Base-by-base conservation (phyloP, 2,329 filamentous ascomycete genomes). In the Fusarium sambucinum region DNA sequence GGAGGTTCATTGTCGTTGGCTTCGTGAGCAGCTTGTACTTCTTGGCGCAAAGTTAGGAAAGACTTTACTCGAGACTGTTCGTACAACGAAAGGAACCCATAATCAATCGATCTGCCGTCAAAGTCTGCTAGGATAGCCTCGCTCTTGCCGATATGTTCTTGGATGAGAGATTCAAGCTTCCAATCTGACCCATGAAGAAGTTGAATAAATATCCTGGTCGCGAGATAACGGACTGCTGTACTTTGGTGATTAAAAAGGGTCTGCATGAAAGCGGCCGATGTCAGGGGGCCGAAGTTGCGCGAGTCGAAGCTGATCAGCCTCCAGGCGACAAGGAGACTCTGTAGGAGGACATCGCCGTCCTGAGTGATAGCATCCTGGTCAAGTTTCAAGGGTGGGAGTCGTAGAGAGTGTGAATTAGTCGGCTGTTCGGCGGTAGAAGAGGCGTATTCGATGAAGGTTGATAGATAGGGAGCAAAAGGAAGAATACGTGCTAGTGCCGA, bases 381-480 rank as follows among this genome's bases (percentile, higher is more conserved):
- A 44, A 79, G 69, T 41, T 52, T 65, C 14, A 75, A 69, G 25
- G 78, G 72, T n/a, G 69, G 66, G 8, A 81, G 73, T 32, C 74
- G 73, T 46, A 80, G 57, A 25, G 71, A 70, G 33, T 64, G 68
- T 50, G 68, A 72, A 48, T 56, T 66, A 38, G 60, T 63, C 38
- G 66, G 63, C 42, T 65, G 51, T 50, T 61, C 52, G 41, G 51
- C 35, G 19, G 47, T 63, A 37, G 45, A 64, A 47, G 65, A 66
- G 37, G 62, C 55, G 44, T 54, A 63, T 82, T 79, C 90, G 65
- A 93, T 86, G 77, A 94, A 92, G 62, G 89, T 86, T 54, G 90
- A 89, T 42, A 98, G 84, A 76, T 95, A 89, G 51, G 93, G 92
- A 69, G 92, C 92, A 82, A 96, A 90, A 19, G 93, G 92, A 72